A percentile compares a stretch with the other conserved stretches of the same genome.
phyloP scores from a whole-genome alignment of 345 rosid species.

The Hibiscus trionum region DNA sequence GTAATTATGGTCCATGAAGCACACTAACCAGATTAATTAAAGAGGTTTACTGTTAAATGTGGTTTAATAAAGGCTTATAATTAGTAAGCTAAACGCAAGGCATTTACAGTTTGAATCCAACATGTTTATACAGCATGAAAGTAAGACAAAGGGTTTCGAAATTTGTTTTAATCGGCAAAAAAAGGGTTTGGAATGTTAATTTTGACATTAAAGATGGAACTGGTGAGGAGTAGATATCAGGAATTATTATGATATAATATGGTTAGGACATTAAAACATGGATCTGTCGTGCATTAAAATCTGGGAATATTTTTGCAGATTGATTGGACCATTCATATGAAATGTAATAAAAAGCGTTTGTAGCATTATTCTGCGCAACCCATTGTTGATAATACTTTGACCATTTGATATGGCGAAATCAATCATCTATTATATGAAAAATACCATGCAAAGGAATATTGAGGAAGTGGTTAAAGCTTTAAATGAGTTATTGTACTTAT shows the following conservation, averaged over 20 bases:
- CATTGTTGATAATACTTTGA: not conserved
- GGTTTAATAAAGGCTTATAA: too few species aligned
- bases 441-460: not conserved
- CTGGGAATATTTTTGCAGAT: not conserved
- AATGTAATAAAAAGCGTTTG: not conserved
- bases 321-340: slow-evolving; percentile 2
- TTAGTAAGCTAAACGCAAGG: not conserved
- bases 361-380: not conserved
- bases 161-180: not conserved
- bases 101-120: not conserved
- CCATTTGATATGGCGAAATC: slow-evolving; percentile 5
- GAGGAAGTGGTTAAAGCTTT: slow-evolving; percentile 2
- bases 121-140: not conserved
- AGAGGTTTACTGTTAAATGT: too few species aligned
- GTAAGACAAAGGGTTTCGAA: too few species aligned
- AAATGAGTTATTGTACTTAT: slow-evolving; percentile 5
- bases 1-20: not conserved
- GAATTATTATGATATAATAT: not conserved
- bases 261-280: not conserved
- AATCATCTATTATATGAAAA: not conserved
- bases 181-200: not conserved
- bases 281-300: slow-evolving; percentile 4
- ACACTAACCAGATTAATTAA: too few species aligned
- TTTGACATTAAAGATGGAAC: not conserved
- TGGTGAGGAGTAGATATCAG: not conserved